Evolutionary conservation across 495 filamentous ascomycete genomes (phyloP).

Genomic region (Penicillium cataractarum): DNA sequence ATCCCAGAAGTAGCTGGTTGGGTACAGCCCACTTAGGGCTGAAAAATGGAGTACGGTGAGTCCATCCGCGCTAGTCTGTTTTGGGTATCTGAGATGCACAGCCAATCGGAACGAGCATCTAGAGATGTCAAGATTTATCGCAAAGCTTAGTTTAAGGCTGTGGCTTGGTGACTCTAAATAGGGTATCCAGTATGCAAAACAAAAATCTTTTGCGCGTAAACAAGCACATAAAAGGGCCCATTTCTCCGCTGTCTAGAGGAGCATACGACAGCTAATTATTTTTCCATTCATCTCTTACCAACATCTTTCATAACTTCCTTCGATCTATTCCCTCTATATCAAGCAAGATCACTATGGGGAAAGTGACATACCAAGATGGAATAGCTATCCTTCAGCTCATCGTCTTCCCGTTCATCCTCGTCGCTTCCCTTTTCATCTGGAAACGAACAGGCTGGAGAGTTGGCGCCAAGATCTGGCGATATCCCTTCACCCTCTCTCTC

Average conservation of each 20-base stretch:
- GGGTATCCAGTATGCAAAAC: background rate
- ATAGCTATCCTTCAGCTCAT: slow-evolving; percentile 39
- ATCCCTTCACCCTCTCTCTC: slow-evolving; percentile 32
- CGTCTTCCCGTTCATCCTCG: slow-evolving; percentile 30
- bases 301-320: background rate
- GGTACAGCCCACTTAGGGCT: too few species aligned
- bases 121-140: background rate
- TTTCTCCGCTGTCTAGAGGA: background rate
- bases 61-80: background rate
- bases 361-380: slow-evolving; percentile 27
- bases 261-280: background rate
- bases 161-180: background rate
- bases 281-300: background rate
- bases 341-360: slow-evolving; percentile 20
- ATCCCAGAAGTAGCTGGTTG: background rate
- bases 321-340: background rate
- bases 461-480: slow-evolving; percentile 35
- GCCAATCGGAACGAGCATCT: background rate
- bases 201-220: background rate
- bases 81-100: background rate
- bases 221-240: background rate
- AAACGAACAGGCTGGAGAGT: slow-evolving; percentile 32
- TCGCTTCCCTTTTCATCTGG: slow-evolving; percentile 32
- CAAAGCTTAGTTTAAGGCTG: background rate
- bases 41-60: too few species aligned